Base-by-base conservation (phyloP, 805 yeast genomes). In the Spathaspora girioi region DNA sequence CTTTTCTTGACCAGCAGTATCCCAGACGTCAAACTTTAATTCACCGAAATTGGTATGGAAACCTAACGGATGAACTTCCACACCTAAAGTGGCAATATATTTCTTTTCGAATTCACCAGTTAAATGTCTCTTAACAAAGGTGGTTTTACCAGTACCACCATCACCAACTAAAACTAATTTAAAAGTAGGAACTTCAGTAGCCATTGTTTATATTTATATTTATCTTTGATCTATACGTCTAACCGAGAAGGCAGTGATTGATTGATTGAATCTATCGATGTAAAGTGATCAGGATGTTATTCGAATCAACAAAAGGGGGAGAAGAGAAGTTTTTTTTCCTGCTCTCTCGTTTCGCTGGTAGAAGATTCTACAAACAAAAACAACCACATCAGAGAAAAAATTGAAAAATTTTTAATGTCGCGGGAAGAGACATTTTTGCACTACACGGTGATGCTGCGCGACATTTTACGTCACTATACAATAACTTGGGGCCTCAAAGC, bases 111-210 rank as follows among this genome's bases (percentile, higher is more conserved):
- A 94, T 76, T 94, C 99, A 80, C 99, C 97, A 59, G 99, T 93
- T 77, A 92, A 85, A 78, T 94, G 99, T 83, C 99, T 92, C 83
- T 96, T 94, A 75, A 94, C 99, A 66, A 94, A 94, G 54, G 99
- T 94, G 81, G 99, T 94, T 77, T 94, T 94, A 80, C 99, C 99
- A 76, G 99, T 94, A 85, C 99, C 99, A 83, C 99, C 99, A 73
- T 94, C 99, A 74, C 99, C 99, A 78, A 94, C 99, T 69, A 94
- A 86, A 67, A 94, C 99, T 75, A 94, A 85, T 82, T 94, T 94
- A 78, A 94, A 94, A 61, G 97, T 89, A 64, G 99, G 98, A 75
- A 91, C 96, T 80, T 84, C 86, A 67, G 77, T 78, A 65, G 88
- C 83, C 89, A 85, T 84, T 59, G 54, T 71, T 53, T 53, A 48